phyloP scores from a whole-genome alignment of 1,284 basidiomycete genomes.

The Heimioporus retisporus region DNA sequence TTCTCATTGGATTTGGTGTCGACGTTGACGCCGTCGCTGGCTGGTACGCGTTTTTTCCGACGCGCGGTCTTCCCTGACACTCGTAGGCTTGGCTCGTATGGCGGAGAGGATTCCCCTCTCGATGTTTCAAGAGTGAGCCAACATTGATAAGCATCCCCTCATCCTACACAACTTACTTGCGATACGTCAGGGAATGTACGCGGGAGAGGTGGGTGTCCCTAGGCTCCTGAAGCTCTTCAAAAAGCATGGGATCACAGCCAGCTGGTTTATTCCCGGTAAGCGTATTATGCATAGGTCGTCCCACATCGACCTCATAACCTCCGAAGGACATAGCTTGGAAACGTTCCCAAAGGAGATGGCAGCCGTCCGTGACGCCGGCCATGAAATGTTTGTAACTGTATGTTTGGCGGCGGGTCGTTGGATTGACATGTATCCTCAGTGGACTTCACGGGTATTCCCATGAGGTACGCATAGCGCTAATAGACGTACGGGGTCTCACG shows the following conservation, averaged over 20 bases:
- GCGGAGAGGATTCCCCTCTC: slow-evolving; percentile 72
- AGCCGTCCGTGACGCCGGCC: slow-evolving; percentile 73
- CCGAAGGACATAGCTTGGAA: slow-evolving; percentile 69
- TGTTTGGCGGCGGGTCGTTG: neutral
- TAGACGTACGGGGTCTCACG: neutral
- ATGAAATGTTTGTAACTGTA: slow-evolving; percentile 63
- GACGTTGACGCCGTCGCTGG: slow-evolving; percentile 76
- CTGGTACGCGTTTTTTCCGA: slow-evolving; percentile 50
- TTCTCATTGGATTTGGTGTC: slow-evolving; percentile 65
- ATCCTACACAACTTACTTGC: neutral
- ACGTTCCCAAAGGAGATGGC: slow-evolving; percentile 76
- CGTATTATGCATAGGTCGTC: neutral
- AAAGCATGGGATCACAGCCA: slow-evolving; percentile 77
- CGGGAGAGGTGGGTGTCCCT: slow-evolving; percentile 78
- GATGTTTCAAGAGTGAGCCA: slow-evolving; percentile 64
- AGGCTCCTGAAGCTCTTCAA: slow-evolving; percentile 78
- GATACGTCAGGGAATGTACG: slow-evolving; percentile 66
- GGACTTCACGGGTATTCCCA: slow-evolving; percentile 84
- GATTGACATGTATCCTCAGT: slow-evolving; percentile 40
- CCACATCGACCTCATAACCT: neutral
- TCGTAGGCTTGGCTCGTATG: slow-evolving; percentile 74
- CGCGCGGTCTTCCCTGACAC: slow-evolving; percentile 1
- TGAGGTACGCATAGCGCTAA: slow-evolving; percentile 53
- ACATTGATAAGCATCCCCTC: neutral
- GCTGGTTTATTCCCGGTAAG: slow-evolving; percentile 79